Evolutionary conservation across 225 moss, liverwort and hornwort species (phyloP), one percentile per base, ranked within the genome.

Genomic region (Asterella californica): DNA sequence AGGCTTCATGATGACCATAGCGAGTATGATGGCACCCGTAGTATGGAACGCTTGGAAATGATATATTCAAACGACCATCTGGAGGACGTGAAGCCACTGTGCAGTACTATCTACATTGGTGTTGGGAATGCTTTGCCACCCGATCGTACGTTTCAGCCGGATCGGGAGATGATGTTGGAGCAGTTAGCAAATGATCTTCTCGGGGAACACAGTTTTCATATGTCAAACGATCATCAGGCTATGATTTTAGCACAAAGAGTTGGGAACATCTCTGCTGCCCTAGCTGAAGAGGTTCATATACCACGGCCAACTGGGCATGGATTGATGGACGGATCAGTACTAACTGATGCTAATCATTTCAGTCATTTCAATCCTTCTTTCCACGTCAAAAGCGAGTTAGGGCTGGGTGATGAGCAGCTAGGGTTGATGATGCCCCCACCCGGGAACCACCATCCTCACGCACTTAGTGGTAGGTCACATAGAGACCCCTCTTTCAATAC

Each of bases 171-270:
- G 77, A 85, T 88, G 76, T 78, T 95, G 81, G 92, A 92, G 66
- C 93, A 95, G 84, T 89, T 99, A 80, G 88, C 91, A 29, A 91
- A 88, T 57, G 78, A 91, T 82, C 83, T 99, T 81, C 87, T 95
- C 59, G 91, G 93, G 25, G 99, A 99, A 32, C 81, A 84, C 0
- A 79, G 85, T 29, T 88, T 86, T 9, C 61, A 85, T n/a, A 66
- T 87, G 36, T 84, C 89, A 15, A 88, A 78, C 70, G 92, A 92
- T 81, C 92, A 93, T 80, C 93, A 92, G 85, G 87, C 88, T 71
- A 82, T 93, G 85, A 84, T 91, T 77, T 82, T 90, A 42, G 86
- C 90, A 19, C 63, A 91, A 72, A 89, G 78, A 69, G 75, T 91
- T 85, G 89, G 92, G 27, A 88, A 86, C 71, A 88, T 97, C 88